Percentiles rank a stretch among this genome's conserved stretches.
phyloP scores from a whole-genome alignment of 2,329 filamentous ascomycete species.

The Apiospora hydei region DNA sequence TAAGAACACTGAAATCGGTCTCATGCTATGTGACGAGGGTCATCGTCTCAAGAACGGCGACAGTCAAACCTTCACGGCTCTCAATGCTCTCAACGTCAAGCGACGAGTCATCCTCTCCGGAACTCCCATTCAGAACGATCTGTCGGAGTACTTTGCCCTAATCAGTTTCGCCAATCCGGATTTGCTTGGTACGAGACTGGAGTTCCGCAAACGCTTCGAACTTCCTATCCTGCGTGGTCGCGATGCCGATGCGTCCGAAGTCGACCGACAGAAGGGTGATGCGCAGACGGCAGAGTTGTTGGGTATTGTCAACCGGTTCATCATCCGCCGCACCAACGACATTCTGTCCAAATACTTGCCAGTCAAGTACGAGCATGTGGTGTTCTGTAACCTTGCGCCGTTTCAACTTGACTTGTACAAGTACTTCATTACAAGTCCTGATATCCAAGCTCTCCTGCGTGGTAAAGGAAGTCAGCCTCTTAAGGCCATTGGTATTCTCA shows the following conservation, averaged over 20 bases:
- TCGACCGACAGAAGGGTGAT: constrained; percentile 82
- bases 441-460: constrained; percentile 88
- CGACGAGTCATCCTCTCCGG: constrained; percentile 94
- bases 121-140: constrained; percentile 96
- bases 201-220: constrained; percentile 95
- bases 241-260: constrained; percentile 87
- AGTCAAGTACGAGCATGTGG: constrained; percentile 98
- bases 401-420: constrained; percentile 96
- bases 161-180: constrained; percentile 97
- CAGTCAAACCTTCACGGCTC: constrained; percentile 89
- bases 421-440: constrained; percentile 94
- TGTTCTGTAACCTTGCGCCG: constrained; percentile 93
- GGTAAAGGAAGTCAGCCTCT: constrained; percentile 96
- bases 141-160: constrained; percentile 97
- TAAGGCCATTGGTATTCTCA: constrained; percentile 95
- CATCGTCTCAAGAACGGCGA: constrained; percentile 97
- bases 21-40: constrained; percentile 95
- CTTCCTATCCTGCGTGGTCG: constrained; percentile 90
- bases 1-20: constrained; percentile 86
- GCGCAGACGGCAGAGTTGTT: constrained; percentile 84
- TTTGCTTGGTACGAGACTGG: constrained; percentile 83
- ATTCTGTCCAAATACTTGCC: constrained; percentile 97
- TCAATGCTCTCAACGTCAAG: constrained; percentile 89
- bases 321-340: constrained; percentile 97
- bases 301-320: constrained; percentile 92